Base-by-base conservation (phyloP, 169 alveolate species). In the Plasmodium fragile region DNA sequence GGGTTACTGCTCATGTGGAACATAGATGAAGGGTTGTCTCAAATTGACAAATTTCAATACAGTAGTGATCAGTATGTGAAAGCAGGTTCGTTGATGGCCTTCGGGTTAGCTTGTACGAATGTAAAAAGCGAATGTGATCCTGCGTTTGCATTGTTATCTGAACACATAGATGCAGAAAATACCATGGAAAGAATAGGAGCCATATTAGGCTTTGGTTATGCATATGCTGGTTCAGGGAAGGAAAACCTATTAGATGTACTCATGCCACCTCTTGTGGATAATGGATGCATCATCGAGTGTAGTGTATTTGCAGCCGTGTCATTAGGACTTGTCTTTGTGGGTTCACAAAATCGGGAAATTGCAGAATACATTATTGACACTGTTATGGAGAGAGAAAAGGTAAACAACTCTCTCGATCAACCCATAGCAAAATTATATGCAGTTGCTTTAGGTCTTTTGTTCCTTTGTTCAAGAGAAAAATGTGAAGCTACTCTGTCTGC, bases 1-100 rank as follows among this genome's bases (percentile, higher is more conserved):
- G 99, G 99, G 0, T 94, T 99, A 92, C 89, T 99, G 53, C 95
- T 97, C 92, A 96, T 99, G 85, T 99, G 99, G 99, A 99, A 99
- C 92, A 96, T 98, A 81, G 99, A 99, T 85, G 99, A 98, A 97
- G 99, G 99, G 43, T 97, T 98, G 82, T 95, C 98, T 22, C 97
- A 96, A 93, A 96, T 97, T 55, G 97, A 97, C 94, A 98, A 98
- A 93, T 98, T 97, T 95, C 99, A 98, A 95, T 98, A 98, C 96
- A 97, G 99, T 92, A 84, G 95, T 18, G 99, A 99, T 95, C 97
- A 96, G n/a, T 97, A 96, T 94, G 97, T 98, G 90, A 98, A 98
- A 93, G 99, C 99, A 22, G 99, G 99, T 53, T 97, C 99, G 71
- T 95, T 96, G 81, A 96, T 98, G 81, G 99, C 99, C 16, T 96